Percentiles rank a stretch among this genome's conserved stretches.
Evolutionary conservation across 176 grass and related monocot genomes (phyloP).

Genomic region (Pontederia paniculata): DNA sequence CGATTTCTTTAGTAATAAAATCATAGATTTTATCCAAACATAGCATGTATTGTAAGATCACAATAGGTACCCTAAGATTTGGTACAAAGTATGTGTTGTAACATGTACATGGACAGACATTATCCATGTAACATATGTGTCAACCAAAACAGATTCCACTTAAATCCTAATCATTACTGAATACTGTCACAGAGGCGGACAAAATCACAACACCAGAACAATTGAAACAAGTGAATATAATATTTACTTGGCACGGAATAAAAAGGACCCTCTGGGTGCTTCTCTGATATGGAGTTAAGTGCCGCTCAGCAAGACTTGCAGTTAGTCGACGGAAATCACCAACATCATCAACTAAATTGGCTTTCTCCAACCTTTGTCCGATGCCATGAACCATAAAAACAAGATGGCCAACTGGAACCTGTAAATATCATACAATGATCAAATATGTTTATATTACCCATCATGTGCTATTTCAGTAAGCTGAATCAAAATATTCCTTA

Average conservation of each 20-base stretch:
- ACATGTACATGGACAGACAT: too few relatives aligned
- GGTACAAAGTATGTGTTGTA: too few relatives aligned
- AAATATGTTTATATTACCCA: background rate
- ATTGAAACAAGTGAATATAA: background rate
- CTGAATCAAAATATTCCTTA: too few relatives aligned
- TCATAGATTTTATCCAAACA: too few relatives aligned
- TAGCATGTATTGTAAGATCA: too few relatives aligned
- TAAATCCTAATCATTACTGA: too few relatives aligned
- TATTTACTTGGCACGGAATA: constrained; percentile 91
- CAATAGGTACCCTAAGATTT: too few relatives aligned
- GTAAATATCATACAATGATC: constrained; percentile 16
- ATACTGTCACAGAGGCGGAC: background rate
- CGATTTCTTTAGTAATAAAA: too few relatives aligned
- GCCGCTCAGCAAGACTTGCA: constrained; percentile 69
- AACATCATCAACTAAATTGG: constrained; percentile 98
- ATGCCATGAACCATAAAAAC: constrained; percentile 99
- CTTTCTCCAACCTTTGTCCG: constrained; percentile 91
- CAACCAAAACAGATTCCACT: too few relatives aligned
- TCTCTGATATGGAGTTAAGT: constrained; percentile 89
- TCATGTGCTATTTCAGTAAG: background rate
- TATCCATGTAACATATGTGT: too few relatives aligned
- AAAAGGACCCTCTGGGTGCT: constrained; percentile 92
- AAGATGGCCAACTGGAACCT: constrained; percentile 94
- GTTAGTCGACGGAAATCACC: constrained; percentile 81
- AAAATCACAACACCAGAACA: background rate